Conservation (phyloP, 2,329 filamentous ascomycete genomes). For the Chaetomium strumarium region DNA sequence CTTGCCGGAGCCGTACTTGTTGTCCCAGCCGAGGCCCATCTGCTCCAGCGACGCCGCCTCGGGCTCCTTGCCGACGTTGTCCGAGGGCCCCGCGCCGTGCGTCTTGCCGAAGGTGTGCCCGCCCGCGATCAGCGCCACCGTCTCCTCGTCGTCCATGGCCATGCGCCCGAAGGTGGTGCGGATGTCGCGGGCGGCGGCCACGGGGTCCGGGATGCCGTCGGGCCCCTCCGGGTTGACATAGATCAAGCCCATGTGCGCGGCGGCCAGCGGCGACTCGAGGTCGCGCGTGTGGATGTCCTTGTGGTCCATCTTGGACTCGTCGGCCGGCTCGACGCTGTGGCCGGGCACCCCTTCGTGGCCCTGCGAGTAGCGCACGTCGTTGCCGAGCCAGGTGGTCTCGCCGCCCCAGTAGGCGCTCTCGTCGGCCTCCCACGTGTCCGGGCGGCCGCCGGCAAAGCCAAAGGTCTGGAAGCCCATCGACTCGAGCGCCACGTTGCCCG, state of each 20-base stretch:
- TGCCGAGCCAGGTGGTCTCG: constrained; percentile 69
- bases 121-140: constrained; percentile 70
- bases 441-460: constrained; percentile 66
- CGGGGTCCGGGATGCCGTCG: constrained; percentile 63
- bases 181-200: constrained; percentile 65
- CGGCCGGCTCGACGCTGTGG: constrained; percentile 30
- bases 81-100: constrained; percentile 61
- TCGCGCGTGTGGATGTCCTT: constrained; percentile 54
- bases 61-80: constrained; percentile 63
- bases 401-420: constrained; percentile 73
- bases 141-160: constrained; percentile 81
- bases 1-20: constrained; percentile 57
- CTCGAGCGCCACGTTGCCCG: constrained; percentile 72
- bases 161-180: constrained; percentile 70
- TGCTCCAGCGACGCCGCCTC: constrained; percentile 56
- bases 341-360: constrained; percentile 41
- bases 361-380: constrained; percentile 61
- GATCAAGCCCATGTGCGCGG: constrained; percentile 70
- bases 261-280: constrained; percentile 61
- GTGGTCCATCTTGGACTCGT: constrained; percentile 34
- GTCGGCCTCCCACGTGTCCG: constrained; percentile 69
- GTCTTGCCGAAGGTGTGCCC: constrained; percentile 79
- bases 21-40: constrained; percentile 70
- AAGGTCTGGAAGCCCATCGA: constrained; percentile 69
- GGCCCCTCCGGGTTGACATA: constrained; percentile 80